phyloP scores from a whole-genome alignment of 768 basidiomycete species.

The Dioszegia crocea region DNA sequence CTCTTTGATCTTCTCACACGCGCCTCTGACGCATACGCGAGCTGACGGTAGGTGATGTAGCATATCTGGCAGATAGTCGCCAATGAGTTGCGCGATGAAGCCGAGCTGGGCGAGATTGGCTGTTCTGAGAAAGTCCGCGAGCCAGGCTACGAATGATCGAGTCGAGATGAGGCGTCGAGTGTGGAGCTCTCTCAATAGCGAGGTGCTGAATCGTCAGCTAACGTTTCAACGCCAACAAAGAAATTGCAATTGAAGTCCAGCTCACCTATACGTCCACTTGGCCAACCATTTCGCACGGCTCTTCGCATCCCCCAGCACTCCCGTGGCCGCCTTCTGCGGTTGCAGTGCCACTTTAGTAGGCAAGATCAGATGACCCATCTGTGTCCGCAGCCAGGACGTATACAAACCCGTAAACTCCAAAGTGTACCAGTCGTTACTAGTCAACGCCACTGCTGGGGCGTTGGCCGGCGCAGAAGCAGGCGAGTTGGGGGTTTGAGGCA shows the following conservation, averaged over 20 bases:
- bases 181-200: constrained; percentile 30
- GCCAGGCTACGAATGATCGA: constrained; percentile 27
- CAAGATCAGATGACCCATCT: constrained; percentile 34
- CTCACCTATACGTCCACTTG: constrained; percentile 43
- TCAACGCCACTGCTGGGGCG: constrained; percentile 17
- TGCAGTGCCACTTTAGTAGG: background rate
- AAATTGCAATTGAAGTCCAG: background rate
- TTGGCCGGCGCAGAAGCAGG: constrained; percentile 10
- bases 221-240: background rate
- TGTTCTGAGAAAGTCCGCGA: constrained; percentile 22
- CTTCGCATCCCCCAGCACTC: constrained; percentile 35
- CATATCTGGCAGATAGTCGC: constrained; percentile 28
- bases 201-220: constrained; percentile 8
- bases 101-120: constrained; percentile 40
- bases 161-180: constrained; percentile 27
- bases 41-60: constrained; percentile 24
- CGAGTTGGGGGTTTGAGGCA: constrained; percentile 34
- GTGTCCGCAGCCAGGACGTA: constrained; percentile 36
- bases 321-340: constrained; percentile 14
- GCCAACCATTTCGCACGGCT: constrained; percentile 27
- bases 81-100: constrained; percentile 32
- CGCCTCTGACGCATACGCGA: constrained; percentile 25
- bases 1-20: constrained; percentile 32
- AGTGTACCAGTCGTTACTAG: constrained; percentile 44
- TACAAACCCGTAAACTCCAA: constrained; percentile 40